Percentiles rank a stretch among this genome's conserved stretches.
Evolutionary conservation across 768 basidiomycete genomes (phyloP).

Genomic region (Lentinula lateritia): DNA sequence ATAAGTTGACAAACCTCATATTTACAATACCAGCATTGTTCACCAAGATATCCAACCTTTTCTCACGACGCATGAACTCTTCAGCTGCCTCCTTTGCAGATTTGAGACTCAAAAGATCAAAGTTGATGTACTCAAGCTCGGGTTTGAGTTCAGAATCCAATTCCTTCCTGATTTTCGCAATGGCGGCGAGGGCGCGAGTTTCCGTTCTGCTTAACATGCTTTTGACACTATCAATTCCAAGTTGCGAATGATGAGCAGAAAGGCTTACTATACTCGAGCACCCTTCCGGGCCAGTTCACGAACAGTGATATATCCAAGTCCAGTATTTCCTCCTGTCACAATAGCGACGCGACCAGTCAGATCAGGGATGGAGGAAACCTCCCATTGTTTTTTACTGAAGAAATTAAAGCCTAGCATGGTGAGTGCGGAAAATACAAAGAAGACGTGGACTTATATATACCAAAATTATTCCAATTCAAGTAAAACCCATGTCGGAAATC

Average conservation of each 20-base stretch:
- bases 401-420: not conserved
- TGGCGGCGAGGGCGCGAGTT: conserved; percentile 4
- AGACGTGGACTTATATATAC: not conserved
- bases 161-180: conserved; percentile 2
- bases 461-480: too few relatives aligned
- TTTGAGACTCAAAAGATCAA: conserved; percentile 5
- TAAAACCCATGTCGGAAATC: not conserved
- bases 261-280: conserved; percentile 6
- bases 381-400: not conserved
- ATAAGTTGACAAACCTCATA: not conserved
- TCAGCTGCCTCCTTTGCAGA: conserved; percentile 8
- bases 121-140: conserved; percentile 3
- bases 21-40: conserved; percentile 11
- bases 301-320: conserved; percentile 8
- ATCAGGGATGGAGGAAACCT: not conserved
- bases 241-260: not conserved
- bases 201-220: conserved; percentile 3
- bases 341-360: conserved; percentile 4
- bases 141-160: not conserved
- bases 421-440: not conserved
- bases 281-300: conserved; percentile 9
- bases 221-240: not conserved
- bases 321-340: conserved; percentile 11
- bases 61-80: conserved; percentile 5
- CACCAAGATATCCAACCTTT: conserved; percentile 10